These are phyloP conservation scores for Hevea brasiliensis DNA, from an alignment of 345 rosid genomes.

Conservation along the genomic window DNA sequence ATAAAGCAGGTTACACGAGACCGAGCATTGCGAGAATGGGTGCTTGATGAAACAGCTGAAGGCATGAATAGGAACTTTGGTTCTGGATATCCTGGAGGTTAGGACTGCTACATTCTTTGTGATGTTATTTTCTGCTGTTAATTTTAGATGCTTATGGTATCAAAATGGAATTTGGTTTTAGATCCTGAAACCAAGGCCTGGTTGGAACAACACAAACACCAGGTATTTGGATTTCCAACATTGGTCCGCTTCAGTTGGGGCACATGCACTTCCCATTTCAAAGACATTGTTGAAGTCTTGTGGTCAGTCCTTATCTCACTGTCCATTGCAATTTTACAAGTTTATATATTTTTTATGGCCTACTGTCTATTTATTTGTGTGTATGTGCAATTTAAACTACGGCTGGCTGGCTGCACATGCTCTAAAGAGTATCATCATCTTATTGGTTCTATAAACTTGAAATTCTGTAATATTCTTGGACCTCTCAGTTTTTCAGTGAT, in stretches of 20 bases:
- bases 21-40: conserved; percentile 79
- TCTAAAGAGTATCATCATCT: not conserved
- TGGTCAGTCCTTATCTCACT: conserved; percentile 54
- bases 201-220: conserved; percentile 70
- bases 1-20: conserved; percentile 80
- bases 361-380: not conserved
- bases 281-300: conserved; percentile 60
- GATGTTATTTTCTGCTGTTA: not conserved
- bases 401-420: not conserved
- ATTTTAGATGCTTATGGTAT: conserved; percentile 1
- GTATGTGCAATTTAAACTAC: not conserved
- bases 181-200: conserved; percentile 94
- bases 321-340: not conserved
- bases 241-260: conserved; percentile 98
- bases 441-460: not conserved
- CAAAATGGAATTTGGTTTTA: conserved; percentile 27
- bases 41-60: conserved; percentile 75
- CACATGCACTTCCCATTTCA: conserved; percentile 70
- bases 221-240: conserved; percentile 86
- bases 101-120: not conserved
- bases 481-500: not conserved
- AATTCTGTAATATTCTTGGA: not conserved
- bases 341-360: not conserved
- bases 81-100: conserved; percentile 99
- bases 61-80: conserved; percentile 71